These are phyloP conservation scores for Mortierella sp. DNA, from an alignment of 371 early-diverging fungal genomes.

Conservation along the genomic window DNA sequence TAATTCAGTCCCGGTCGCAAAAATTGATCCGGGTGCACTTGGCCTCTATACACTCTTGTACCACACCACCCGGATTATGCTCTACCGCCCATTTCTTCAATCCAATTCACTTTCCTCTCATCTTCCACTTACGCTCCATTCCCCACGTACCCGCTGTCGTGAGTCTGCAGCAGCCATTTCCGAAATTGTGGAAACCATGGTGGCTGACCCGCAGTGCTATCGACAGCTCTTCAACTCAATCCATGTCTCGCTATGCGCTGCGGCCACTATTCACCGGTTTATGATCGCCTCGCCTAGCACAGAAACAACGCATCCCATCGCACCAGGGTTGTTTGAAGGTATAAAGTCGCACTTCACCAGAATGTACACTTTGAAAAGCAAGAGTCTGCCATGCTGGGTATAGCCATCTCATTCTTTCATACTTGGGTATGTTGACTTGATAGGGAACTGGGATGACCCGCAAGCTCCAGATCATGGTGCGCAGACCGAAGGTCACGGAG, in stretches of 20 bases:
- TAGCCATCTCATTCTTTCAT: too few relatives aligned
- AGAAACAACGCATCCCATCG: not conserved
- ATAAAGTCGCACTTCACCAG: not conserved
- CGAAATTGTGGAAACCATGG: slow-evolving; percentile 44
- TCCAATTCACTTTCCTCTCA: slow-evolving; percentile 29
- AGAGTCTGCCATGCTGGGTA: too few relatives aligned
- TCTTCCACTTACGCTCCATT: slow-evolving; percentile 37
- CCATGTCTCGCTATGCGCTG: slow-evolving; percentile 43
- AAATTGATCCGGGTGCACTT: slow-evolving; percentile 26
- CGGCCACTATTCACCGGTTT: slow-evolving; percentile 46
- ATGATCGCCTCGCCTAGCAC: slow-evolving; percentile 23
- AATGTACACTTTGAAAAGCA: too few relatives aligned
- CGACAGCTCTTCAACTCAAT: slow-evolving; percentile 46
- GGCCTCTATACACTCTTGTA: slow-evolving; percentile 32
- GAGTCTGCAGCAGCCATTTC: slow-evolving; percentile 48
- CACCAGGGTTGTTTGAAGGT: not conserved
- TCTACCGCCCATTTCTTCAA: slow-evolving; percentile 48
- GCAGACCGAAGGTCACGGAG: slow-evolving; percentile 4
- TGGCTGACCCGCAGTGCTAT: slow-evolving; percentile 30
- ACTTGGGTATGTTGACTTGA: too few relatives aligned
- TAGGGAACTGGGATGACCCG: not conserved
- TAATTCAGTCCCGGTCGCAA: slow-evolving; percentile 61
- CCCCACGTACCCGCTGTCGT: slow-evolving; percentile 32
- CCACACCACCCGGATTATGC: slow-evolving; percentile 43
- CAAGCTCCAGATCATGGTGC: not conserved